Percentiles rank a stretch among this genome's conserved stretches.
Evolutionary conservation across 345 rosid species (phyloP).

Genomic region (Raphanus sativus): DNA sequence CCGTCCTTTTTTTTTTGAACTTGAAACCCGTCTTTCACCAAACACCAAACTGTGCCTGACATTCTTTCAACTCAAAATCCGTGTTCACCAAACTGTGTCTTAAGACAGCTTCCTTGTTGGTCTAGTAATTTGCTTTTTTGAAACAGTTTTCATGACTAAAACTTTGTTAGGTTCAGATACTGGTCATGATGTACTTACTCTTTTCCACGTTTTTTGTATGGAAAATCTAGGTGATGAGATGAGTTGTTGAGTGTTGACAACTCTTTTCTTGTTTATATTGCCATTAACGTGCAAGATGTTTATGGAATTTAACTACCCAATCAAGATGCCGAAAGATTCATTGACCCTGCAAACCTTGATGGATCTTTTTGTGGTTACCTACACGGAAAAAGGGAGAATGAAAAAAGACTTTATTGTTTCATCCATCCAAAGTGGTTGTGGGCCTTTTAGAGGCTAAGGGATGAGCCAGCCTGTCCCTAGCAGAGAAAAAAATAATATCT

Average conservation of each 20-base stretch:
- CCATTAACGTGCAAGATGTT: conserved; percentile 9
- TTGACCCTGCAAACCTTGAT: conserved; percentile 22
- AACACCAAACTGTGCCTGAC: neutral
- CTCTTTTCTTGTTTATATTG: neutral
- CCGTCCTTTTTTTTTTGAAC: neutral
- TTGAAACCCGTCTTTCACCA: too few species aligned
- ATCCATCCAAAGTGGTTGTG: conserved; percentile 30
- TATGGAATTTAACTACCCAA: neutral
- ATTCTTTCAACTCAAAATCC: neutral
- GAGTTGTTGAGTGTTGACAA: conserved; percentile 4
- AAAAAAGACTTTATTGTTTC: conserved; percentile 2
- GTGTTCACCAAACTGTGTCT: neutral
- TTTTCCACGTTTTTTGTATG: conserved; percentile 13
- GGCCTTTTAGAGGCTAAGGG: conserved; percentile 30
- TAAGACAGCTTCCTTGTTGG: neutral
- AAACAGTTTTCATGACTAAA: conserved; percentile 5
- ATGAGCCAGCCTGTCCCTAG: conserved; percentile 13
- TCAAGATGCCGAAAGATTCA: conserved; percentile 20
- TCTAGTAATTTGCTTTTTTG: neutral
- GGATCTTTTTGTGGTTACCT: neutral
- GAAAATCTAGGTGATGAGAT: neutral
- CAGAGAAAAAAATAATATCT: neutral
- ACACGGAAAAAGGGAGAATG: conserved; percentile 34
- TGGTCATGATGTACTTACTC: neutral
- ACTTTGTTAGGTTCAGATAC: neutral